Base-by-base conservation (phyloP, 805 yeast species). In the Kuraishia hungarica region DNA sequence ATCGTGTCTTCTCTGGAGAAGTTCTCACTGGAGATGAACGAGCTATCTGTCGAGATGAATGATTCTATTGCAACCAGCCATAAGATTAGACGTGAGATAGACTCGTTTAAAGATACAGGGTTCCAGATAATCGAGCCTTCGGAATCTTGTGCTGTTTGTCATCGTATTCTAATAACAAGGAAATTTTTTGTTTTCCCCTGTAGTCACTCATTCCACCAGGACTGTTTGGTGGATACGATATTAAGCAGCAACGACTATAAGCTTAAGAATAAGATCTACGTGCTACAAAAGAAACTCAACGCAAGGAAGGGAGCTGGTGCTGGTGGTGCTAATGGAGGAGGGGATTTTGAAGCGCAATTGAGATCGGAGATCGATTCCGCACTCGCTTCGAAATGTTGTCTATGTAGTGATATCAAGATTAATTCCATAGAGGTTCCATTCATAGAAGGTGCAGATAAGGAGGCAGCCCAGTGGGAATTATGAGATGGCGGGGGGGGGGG, bases 121-220 rank as follows among this genome's bases (percentile, higher is more conserved):
- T 84, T 82, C 59, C 84, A 84, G 46, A 75, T 86, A 0, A 78
- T 93, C 20, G 87, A 87, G 62, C 91, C 97, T 0, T 96, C 94
- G 1, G 94, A 86, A 59, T 80, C 93, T 0, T 94, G 99, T 71
- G 72, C 78, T 49, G 60, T 82, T 2, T 93, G 98, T 68, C 71
- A 74, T n/a, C 78, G 78, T 60, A 78, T 94, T 8, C 72, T 93
- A 50, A 78, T 89, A 2, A 80, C 84, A 2, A 79, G 90, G 56
- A 87, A 83, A 64, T 91, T 91, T 61, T 78, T 85, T 54, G 82
- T 84, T 4, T 94, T 89, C 64, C 97, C 97, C 0, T 94, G 99
- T 66, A 86, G 81, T 55, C 99, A 94, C 67, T 82, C 89, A 4
- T 87, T 89, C 70, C 98, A 94, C 65, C 84, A 84, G 53, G 97